Evolutionary conservation across 441 rosid genomes (phyloP), one percentile per base, ranked within the genome.

Genomic region (Populus hybrid): DNA sequence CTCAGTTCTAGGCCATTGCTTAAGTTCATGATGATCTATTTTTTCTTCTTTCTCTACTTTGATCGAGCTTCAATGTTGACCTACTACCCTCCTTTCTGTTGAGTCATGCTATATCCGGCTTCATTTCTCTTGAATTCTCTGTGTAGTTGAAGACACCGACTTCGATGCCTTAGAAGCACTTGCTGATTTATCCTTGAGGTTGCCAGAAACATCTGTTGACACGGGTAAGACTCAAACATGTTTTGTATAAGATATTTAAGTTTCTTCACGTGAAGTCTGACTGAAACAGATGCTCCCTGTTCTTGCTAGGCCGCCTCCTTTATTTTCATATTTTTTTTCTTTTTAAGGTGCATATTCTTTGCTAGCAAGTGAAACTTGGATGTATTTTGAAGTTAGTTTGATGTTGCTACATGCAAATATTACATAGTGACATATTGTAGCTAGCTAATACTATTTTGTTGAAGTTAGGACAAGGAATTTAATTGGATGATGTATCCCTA

Each of bases 121-220:
- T 6, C 9, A 56, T 56, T 74, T 78, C 81, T 42, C 28, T 74
- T 75, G n/a, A 16, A 72, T 59, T 77, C 68, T 64, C 23, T 72
- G 79, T 79, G 81, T 77, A 92, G 97, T 85, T 84, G 93, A 90
- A 84, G 93, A 76, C 77, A 75, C 84, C 78, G 85, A 88, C 65
- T 81, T 93, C 20, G 91, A 92, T 83, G 99, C 95, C 66, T 86
- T 97, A 73, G 84, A 90, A 77, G 82, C 94, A 69, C 84, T 97
- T 89, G 90, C 93, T 69, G 98, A 93, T 89, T 77, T 95, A 71
- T 95, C 99, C 73, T 83, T 95, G 87, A 89, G 91, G 94, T 86
- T 94, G 93, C 97, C 99, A 76, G 93, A 90, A 78, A 84, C 92
- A 82, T 87, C 92, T 33, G 82, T 87, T 6, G 97, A 93, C 64